Base-by-base conservation (phyloP, 148 eudicot genomes). In the Rhododendron kiyosumense region DNA sequence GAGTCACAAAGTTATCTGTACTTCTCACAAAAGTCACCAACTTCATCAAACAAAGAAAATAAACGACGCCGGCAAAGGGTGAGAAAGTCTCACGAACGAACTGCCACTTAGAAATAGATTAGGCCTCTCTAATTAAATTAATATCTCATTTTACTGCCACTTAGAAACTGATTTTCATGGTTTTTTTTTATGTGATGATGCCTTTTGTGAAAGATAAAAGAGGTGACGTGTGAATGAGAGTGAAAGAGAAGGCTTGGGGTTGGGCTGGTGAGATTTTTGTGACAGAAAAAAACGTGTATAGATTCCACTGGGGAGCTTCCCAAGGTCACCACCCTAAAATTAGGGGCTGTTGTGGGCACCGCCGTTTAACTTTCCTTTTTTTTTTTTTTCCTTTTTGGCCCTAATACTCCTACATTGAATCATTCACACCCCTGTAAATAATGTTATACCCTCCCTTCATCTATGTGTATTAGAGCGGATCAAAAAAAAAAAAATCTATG, bases 301-400 rank as follows among this genome's bases (percentile, higher is more conserved):
- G 88, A 88, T 88, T 85, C 88, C 51, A 76, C 18, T 69, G 52
- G 88, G 86, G 81, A 88, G 49, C 30, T 65, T 86, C 74, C 90
- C 86, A 86, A 88, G 83, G 88, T 80, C 79, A 86, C 48, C 75
- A 82, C 90, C 88, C 90, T 83, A 10, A 83, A 86, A 79, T 83
- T 82, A 86, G 79, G 90, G 90, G 83, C 32, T 20, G 9, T 17
- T 63, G 61, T 17, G 7, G 79, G 79, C 73, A 69, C 83, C 85
- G 89, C 89, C 88, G 83, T 90, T 85, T 85, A 83, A 26, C 85
- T 89, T 36, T 82, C 38, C 2, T 3, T 18, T 81, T 7, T 46
- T 7, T 46, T 46, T 8, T 8, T 45, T 8, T 8, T 7, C 0
- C 48, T 61, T 87, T 83, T 85, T 57, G 75, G 84, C 45, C 65